These are phyloP conservation scores for Mycena vitilis DNA, from an alignment of 768 basidiomycete genomes.

Conservation along the genomic window DNA sequence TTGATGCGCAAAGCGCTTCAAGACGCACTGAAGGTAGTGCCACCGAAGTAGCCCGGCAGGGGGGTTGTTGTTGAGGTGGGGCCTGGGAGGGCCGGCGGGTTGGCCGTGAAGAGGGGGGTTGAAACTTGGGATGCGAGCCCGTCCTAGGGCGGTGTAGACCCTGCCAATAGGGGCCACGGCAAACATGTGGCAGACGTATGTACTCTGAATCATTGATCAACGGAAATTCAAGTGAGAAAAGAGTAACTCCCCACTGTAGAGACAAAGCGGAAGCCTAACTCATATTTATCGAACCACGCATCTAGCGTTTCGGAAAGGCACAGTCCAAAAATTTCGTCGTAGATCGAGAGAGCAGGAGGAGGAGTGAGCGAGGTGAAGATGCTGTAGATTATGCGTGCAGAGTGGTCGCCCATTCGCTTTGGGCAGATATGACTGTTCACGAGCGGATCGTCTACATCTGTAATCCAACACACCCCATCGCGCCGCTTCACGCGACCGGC, in stretches of 20 bases:
- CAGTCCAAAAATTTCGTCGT: constrained; percentile 15
- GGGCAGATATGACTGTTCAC: constrained; percentile 15
- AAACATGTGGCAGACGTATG: too few relatives aligned
- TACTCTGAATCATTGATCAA: too few relatives aligned
- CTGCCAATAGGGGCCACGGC: too few relatives aligned
- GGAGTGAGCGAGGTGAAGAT: constrained; percentile 7
- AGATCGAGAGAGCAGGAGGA: constrained; percentile 6
- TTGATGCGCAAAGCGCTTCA: too few relatives aligned
- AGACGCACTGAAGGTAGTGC: too few relatives aligned
- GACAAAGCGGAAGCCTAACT: constrained; percentile 5
- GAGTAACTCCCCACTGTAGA: constrained; percentile 2
- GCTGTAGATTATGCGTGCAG: neutral
- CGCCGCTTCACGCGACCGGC: constrained; percentile 12
- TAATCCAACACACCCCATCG: constrained; percentile 11
- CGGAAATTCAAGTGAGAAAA: too few relatives aligned
- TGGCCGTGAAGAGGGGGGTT: too few relatives aligned
- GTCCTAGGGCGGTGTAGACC: too few relatives aligned
- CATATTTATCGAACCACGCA: constrained; percentile 6
- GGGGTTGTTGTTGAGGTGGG: too few relatives aligned
- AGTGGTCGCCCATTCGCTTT: constrained; percentile 15
- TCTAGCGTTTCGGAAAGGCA: neutral
- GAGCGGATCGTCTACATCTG: neutral
- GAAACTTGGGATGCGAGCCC: too few relatives aligned
- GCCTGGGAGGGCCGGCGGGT: too few relatives aligned
- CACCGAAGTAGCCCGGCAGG: too few relatives aligned